Base-by-base conservation (phyloP, 306 rosid species). In the Canavalia gladiata region DNA sequence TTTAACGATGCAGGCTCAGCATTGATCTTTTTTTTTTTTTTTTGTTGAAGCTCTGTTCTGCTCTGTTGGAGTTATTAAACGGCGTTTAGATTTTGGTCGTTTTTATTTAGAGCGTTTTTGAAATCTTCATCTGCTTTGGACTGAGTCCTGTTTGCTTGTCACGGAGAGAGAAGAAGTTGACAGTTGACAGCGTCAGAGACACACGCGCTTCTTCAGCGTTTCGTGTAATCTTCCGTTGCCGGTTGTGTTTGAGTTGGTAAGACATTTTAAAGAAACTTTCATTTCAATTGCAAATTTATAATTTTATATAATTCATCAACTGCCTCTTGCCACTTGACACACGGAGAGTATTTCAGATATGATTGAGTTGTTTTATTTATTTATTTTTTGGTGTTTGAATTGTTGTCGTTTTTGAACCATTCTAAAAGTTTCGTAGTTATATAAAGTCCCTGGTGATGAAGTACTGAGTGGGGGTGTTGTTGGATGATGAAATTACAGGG, bases 161-260 rank as follows among this genome's bases (percentile, higher is more conserved):
- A 7, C 66, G 42, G 33, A 41, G 82, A 74, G 72, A 33, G 37
- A 46, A 81, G 50, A 13, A 13, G 79, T 81, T 77, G 94, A 80
- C 87, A 72, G 51, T 83, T 76, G 86, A 76, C 82, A 34, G 84
- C 78, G 86, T 87, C 90, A 84, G 76, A 82, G 55, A 72, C 88
- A 82, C 60, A 72, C 88, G 88, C 88, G 85, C 55, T 68, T 88
- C 11, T 34, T 57, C 11, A 59, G 77, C 73, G 74, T 82, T 46
- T 62, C 25, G 47, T 78, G 41, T 77, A 82, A 50, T 2, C 57
- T 68, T 65, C 41, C n/a, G 29, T 80, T 80, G 81, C 63, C 37
- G 9, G 81, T 71, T 87, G 90, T 88, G 87, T 72, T 79, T 82
- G 80, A 84, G 83, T 84, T 65, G 90, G 92, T 91, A 86, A 63